Percentiles rank a stretch among this genome's conserved stretches.
phyloP scores from a whole-genome alignment of 1,284 basidiomycete genomes.

The Taiwanofungus camphoratus region DNA sequence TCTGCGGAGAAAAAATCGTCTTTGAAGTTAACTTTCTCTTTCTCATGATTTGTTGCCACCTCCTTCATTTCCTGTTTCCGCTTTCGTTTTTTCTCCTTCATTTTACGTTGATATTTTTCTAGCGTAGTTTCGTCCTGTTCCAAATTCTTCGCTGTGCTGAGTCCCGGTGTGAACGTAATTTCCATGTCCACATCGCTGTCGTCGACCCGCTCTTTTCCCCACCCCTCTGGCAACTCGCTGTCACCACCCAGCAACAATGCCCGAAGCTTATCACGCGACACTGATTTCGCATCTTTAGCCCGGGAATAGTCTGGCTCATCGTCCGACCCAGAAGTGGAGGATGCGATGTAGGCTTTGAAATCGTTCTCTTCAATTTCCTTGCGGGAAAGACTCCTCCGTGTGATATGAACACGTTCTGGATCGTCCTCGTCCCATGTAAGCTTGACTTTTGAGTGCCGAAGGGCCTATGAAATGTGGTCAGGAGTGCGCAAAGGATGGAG shows the following conservation, averaged over 20 bases:
- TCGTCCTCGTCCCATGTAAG: slow-evolving; percentile 99
- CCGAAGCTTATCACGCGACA: slow-evolving; percentile 61
- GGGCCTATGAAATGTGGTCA: slow-evolving; percentile 51
- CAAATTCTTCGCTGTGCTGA: slow-evolving; percentile 47
- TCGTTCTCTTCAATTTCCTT: slow-evolving; percentile 88
- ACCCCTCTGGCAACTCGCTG: slow-evolving; percentile 73
- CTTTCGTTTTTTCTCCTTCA: slow-evolving; percentile 79
- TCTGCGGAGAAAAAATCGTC: slow-evolving; percentile 76
- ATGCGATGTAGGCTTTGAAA: slow-evolving; percentile 82
- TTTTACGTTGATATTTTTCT: slow-evolving; percentile 80
- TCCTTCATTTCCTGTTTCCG: slow-evolving; percentile 65
- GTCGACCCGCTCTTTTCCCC: slow-evolving; percentile 48
- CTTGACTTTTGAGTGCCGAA: slow-evolving; percentile 98
- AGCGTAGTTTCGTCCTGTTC: slow-evolving; percentile 76
- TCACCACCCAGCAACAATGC: slow-evolving; percentile 63
- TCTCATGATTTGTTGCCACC: slow-evolving; percentile 23
- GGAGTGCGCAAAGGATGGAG: not conserved
- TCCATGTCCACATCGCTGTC: slow-evolving; percentile 76
- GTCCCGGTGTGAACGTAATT: slow-evolving; percentile 87
- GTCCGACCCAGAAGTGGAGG: slow-evolving; percentile 47
- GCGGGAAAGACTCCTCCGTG: slow-evolving; percentile 70
- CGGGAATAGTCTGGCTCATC: slow-evolving; percentile 19
- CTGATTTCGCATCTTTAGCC: slow-evolving; percentile 35
- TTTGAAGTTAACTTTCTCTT: slow-evolving; percentile 20
- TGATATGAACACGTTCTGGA: slow-evolving; percentile 78